phyloP scores from a whole-genome alignment of 352 stramenopile genomes.

The Aphanomyces euteiches region DNA sequence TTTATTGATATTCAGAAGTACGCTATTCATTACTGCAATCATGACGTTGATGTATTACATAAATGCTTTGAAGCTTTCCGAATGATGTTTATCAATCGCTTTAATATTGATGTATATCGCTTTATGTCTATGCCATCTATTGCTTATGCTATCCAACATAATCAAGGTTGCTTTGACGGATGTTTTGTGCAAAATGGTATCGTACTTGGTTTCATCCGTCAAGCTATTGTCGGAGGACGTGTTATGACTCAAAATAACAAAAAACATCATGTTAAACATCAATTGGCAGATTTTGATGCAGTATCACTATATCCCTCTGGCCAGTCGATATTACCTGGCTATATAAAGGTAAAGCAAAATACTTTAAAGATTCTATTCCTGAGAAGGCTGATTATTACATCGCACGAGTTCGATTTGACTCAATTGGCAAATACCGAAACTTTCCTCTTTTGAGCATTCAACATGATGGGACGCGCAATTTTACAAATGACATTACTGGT shows the following conservation, averaged over 20 bases:
- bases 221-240: conserved; percentile 30
- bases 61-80: conserved; percentile 29
- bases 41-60: conserved; percentile 31
- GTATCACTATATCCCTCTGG: conserved; percentile 24
- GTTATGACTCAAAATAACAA: conserved; percentile 32
- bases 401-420: conserved; percentile 19
- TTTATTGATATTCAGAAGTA: conserved; percentile 28
- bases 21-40: conserved; percentile 30
- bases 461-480: conserved; percentile 22
- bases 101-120: conserved; percentile 29
- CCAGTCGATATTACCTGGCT: conserved; percentile 22
- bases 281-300: conserved; percentile 27
- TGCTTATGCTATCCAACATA: conserved; percentile 24
- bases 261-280: conserved; percentile 28
- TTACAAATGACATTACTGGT: conserved; percentile 29
- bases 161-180: conserved; percentile 30
- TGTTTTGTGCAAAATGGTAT: conserved; percentile 23
- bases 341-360: conserved; percentile 26
- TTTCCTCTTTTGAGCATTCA: conserved; percentile 26
- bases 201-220: conserved; percentile 23
- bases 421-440: conserved; percentile 22
- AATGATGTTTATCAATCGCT: conserved; percentile 23
- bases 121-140: conserved; percentile 30
- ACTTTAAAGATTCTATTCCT: conserved; percentile 23
- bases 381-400: conserved; percentile 29